phyloP scores from a whole-genome alignment of 371 early-diverging fungal genomes.

The Mortierella sp. region DNA sequence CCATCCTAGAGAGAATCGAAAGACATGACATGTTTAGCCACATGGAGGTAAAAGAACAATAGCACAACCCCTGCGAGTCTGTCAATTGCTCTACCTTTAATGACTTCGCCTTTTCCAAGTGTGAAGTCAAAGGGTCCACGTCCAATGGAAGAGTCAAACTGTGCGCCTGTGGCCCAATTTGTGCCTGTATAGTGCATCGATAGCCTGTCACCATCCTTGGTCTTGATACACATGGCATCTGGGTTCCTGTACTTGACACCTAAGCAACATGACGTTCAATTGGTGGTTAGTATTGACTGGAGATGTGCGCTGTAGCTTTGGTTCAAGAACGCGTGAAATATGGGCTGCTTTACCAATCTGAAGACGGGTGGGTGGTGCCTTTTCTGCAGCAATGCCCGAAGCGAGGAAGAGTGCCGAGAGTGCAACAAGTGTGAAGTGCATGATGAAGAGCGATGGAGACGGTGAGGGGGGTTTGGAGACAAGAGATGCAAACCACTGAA shows the following conservation, averaged over 20 bases:
- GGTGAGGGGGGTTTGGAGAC: neutral
- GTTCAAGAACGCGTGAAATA: neutral
- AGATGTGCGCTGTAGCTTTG: neutral
- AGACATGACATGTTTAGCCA: no score
- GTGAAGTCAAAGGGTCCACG: constrained; percentile 67
- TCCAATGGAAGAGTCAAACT: constrained; percentile 65
- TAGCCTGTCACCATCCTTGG: constrained; percentile 54
- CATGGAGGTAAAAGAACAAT: no score
- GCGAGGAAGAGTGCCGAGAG: constrained; percentile 34
- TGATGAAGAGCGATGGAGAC: neutral
- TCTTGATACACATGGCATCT: constrained; percentile 51
- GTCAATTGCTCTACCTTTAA: constrained; percentile 46
- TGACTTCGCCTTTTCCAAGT: constrained; percentile 57
- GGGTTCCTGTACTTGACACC: constrained; percentile 53
- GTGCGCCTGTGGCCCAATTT: constrained; percentile 56
- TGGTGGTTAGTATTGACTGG: no score
- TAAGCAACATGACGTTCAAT: constrained; percentile 2
- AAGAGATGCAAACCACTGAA: neutral
- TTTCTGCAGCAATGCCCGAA: constrained; percentile 27
- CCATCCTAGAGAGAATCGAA: constrained; percentile 57
- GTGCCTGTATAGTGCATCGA: constrained; percentile 67
- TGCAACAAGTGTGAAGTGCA: constrained; percentile 40
- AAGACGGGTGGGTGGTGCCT: constrained; percentile 52
- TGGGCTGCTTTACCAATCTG: constrained; percentile 55
- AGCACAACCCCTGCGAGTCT: neutral